These are phyloP conservation scores for Globisporangium cederbergense DNA, from an alignment of 352 stramenopile genomes.

Conservation along the genomic window DNA sequence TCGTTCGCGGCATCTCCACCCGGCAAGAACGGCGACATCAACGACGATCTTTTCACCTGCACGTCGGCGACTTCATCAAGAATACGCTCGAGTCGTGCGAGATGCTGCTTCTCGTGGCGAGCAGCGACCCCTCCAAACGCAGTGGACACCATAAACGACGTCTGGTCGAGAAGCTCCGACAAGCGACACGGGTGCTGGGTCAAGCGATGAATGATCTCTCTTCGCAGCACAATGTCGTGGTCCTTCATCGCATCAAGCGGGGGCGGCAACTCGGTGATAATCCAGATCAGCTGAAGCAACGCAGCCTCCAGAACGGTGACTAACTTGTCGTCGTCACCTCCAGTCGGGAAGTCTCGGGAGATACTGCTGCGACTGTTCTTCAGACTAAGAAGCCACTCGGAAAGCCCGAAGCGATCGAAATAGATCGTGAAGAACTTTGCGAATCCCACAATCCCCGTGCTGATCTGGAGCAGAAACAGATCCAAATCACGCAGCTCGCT, in stretches of 20 bases:
- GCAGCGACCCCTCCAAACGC: constrained; percentile 62
- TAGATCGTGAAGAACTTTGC: constrained; percentile 73
- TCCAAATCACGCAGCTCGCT: constrained; percentile 72
- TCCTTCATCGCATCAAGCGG: constrained; percentile 58
- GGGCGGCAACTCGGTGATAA: constrained; percentile 80
- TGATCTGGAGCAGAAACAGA: constrained; percentile 70
- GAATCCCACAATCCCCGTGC: constrained; percentile 53
- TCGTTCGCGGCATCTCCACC: constrained; percentile 33
- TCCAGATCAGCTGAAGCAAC: constrained; percentile 82
- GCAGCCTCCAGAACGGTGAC: constrained; percentile 69
- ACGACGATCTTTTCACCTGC: constrained; percentile 44
- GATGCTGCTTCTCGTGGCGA: constrained; percentile 62
- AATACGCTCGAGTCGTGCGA: constrained; percentile 56
- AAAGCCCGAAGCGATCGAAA: constrained; percentile 77
- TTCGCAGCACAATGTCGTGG: constrained; percentile 60
- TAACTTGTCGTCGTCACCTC: constrained; percentile 56
- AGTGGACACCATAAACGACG: constrained; percentile 67
- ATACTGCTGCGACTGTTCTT: constrained; percentile 45
- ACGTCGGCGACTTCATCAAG: constrained; percentile 71
- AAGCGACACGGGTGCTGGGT: constrained; percentile 65
- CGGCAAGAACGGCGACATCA: constrained; percentile 27
- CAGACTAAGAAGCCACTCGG: constrained; percentile 69
- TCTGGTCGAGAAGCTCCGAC: constrained; percentile 79
- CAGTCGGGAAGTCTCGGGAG: constrained; percentile 30
- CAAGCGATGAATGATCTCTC: constrained; percentile 87